Percentiles rank a stretch among this genome's conserved stretches.
Conservation (phyloP, 2,329 filamentous ascomycete species). For the Alternaria hordeiaustralica region DNA sequence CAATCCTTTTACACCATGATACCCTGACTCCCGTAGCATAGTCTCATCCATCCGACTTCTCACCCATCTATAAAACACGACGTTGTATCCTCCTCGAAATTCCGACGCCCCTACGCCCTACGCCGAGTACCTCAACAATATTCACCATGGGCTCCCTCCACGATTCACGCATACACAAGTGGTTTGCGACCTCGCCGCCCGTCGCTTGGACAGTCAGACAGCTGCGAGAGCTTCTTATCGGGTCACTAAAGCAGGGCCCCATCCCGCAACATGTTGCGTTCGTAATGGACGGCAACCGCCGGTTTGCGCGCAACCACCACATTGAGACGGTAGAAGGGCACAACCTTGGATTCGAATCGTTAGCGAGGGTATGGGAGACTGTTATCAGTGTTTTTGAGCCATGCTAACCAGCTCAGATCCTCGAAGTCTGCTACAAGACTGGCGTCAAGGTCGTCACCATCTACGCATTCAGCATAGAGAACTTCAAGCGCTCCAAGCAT, state of each 20-base stretch:
- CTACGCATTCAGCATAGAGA: conserved; percentile 98
- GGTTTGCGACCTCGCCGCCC: conserved; percentile 87
- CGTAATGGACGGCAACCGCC: conserved; percentile 97
- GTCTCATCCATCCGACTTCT: conserved; percentile 1
- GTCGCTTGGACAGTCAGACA: conserved; percentile 86
- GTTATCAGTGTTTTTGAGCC: neutral
- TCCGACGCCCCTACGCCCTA: conserved; percentile 14
- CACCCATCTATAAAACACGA: neutral
- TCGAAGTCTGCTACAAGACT: conserved; percentile 97
- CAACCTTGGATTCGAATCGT: conserved; percentile 91
- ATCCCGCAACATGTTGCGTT: conserved; percentile 98
- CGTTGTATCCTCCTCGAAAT: conserved; percentile 7
- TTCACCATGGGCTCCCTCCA: conserved; percentile 58
- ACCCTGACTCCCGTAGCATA: conserved; percentile 8
- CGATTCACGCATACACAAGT: conserved; percentile 69
- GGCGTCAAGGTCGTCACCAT: conserved; percentile 97
- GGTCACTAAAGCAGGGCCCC: conserved; percentile 85
- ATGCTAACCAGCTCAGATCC: conserved; percentile 64
- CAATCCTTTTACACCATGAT: conserved; percentile 30
- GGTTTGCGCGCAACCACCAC: conserved; percentile 86
- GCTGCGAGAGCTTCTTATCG: conserved; percentile 84
- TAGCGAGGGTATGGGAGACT: conserved; percentile 72
- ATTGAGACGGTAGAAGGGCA: conserved; percentile 98
- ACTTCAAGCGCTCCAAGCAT: conserved; percentile 95
- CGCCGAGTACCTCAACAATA: conserved; percentile 22